phyloP scores from a whole-genome alignment of 1,284 basidiomycete species.

The Pseudozyma sp. region DNA sequence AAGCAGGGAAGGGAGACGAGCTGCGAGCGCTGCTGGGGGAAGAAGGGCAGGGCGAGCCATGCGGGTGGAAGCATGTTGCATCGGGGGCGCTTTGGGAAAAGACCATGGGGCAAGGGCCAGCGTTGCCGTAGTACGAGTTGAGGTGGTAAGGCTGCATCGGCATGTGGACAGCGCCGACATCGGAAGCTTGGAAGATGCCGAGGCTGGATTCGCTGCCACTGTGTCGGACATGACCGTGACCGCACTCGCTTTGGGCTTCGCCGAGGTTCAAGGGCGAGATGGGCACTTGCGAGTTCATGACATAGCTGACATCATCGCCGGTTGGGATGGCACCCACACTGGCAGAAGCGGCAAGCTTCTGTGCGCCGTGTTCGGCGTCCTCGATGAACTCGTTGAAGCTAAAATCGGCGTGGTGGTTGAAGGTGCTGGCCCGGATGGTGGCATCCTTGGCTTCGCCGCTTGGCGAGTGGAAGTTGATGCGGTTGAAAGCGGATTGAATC shows the following conservation, averaged over 20 bases:
- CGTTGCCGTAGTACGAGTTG: constrained; percentile 26
- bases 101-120: constrained; percentile 35
- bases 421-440: constrained; percentile 16
- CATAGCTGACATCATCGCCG: not conserved
- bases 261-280: constrained; percentile 23
- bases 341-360: constrained; percentile 6
- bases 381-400: constrained; percentile 62
- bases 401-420: constrained; percentile 29
- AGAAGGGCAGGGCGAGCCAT: constrained; percentile 47
- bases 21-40: constrained; percentile 46
- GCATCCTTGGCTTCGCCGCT: constrained; percentile 13
- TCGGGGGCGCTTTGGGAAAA: constrained; percentile 48
- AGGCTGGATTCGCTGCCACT: constrained; percentile 40
- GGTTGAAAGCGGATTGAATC: constrained; percentile 40
- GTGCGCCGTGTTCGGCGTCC: constrained; percentile 21
- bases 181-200: constrained; percentile 27
- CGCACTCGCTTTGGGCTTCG: constrained; percentile 13
- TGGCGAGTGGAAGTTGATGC: constrained; percentile 44
- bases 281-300: constrained; percentile 11
- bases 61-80: constrained; percentile 26
- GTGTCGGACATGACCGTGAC: constrained; percentile 25
- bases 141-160: constrained; percentile 22
- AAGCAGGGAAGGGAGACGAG: constrained; percentile 39
- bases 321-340: constrained; percentile 11
- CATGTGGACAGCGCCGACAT: constrained; percentile 10